Base-by-base conservation (phyloP, 1,284 basidiomycete species). In the Ustilago bromivora region DNA sequence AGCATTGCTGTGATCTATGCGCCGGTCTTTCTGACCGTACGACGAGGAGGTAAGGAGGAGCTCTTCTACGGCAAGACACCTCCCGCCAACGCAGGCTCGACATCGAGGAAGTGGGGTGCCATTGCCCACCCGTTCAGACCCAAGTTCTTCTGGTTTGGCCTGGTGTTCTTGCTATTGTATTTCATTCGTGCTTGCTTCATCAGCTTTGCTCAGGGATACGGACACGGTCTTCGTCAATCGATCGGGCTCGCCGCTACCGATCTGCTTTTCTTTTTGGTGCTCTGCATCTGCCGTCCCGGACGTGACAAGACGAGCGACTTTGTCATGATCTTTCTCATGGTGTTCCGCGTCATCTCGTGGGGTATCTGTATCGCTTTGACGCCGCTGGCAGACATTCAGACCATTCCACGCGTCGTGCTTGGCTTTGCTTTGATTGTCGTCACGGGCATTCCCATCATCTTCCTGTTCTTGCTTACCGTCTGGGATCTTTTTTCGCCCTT, bases 371-470 rank as follows among this genome's bases (percentile, higher is more conserved):
- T 85, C 17, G 80, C 78, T 0, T 68, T 86, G 51, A 82, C 84
- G 23, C 77, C 76, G 4, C 46, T 78, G 19, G 78, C 81, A 9
- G 69, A 81, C 31, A 66, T 84, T 54, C 66, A 78, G 63, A 82
- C 82, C 32, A 85, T 86, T 49, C 83, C 84, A 11, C 71, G 84
- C 10, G 83, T 82, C 10, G 76, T 86, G 23, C 70, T 86, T 0
- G 84, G 84, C 4, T 84, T 84, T 40, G 85, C 80, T 5, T 53
- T 83, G 36, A 59, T 86, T 15, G 84, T 74, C 6, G 73, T 85
- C 13, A 81, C 82, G 7, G 71, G 70, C 1, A 61, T 86, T 10
- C 81, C 83, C 34, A 80, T 86, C 71, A 57, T 86, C 41, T 80
- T 79, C 46, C 43, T 84, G 19, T 82, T 86, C 63, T 61, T 82